Base-by-base conservation (phyloP, 805 yeast species). In the Hanseniaspora pseudoguilliermondii region DNA sequence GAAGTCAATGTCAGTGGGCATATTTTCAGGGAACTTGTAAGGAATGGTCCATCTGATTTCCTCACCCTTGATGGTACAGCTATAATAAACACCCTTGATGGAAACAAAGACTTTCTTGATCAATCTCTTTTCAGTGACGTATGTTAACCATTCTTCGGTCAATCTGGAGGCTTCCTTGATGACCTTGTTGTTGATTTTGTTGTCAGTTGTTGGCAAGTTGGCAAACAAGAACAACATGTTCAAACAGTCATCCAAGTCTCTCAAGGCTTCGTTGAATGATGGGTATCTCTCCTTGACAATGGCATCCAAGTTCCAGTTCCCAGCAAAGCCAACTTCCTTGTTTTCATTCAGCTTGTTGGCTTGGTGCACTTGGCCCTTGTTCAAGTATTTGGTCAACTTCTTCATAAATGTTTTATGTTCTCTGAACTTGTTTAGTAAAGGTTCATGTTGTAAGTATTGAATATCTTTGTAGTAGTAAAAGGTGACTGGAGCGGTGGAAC, bases 11-110 rank as follows among this genome's bases (percentile, higher is more conserved):
- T 93, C 97, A 47, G 84, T 72, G 48, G 98, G 97, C 62, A 93
- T 84, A 69, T 86, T 86, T 69, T 91, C 95, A 20, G 98, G 96
- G 75, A 90, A 93, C 71, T 89, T 93, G 78, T 84, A 93, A 25
- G 98, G 98, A 48, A 88, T 95, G 58, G 93, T 80, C 98, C 98
- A 93, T 71, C 91, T 80, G 47, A 93, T 77, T 61, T 87, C 95
- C 70, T 89, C 96, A 61, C 98, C 98, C 69, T 79, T 82, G 48
- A 93, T 81, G 59, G 69, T 79, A 36, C 96, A 97, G 69, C 89
- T 88, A 67, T 91, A 93, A 71, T 93, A 93, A 18, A 91, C 95
- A 73, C 98, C 98, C 71, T 93, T 93, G 66, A 93, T 91, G 49
- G 95, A 85, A 40, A 93, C 97, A 72, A 93, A 93, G 16, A 89